Evolutionary conservation across 2,329 filamentous ascomycete species (phyloP).

Genomic region (Colletotrichum noveboracense): DNA sequence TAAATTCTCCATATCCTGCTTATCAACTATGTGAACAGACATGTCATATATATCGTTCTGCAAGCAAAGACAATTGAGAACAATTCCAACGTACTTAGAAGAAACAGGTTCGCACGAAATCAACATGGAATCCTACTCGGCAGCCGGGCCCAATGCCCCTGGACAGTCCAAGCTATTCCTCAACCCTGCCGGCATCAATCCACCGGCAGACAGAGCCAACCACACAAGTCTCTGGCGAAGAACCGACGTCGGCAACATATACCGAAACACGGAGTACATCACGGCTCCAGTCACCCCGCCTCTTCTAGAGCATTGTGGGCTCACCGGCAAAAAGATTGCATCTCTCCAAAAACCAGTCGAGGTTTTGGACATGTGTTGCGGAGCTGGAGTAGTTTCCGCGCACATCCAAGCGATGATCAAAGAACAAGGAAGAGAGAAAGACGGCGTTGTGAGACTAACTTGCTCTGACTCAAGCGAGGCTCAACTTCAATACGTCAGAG

Average conservation of each 20-base stretch:
- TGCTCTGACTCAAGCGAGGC: not conserved
- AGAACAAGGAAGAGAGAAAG: not conserved
- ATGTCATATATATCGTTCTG: not conserved
- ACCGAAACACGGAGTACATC: not conserved
- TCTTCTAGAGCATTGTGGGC: not conserved
- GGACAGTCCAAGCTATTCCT: conserved; percentile 2
- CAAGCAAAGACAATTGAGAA: not conserved
- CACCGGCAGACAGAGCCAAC: not conserved
- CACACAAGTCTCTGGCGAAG: not conserved
- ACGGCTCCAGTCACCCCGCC: not conserved
- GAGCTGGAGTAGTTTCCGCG: not conserved
- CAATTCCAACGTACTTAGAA: not conserved
- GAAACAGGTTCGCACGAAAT: too few relatives aligned
- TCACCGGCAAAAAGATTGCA: not conserved
- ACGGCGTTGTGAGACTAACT: not conserved
- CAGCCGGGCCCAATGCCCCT: not conserved
- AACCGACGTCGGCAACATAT: not conserved
- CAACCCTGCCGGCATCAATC: not conserved
- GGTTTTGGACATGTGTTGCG: conserved; percentile 4
- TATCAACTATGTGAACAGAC: too few relatives aligned
- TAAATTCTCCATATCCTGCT: not conserved
- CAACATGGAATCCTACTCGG: not conserved
- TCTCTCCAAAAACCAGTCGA: not conserved
- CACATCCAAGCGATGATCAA: not conserved
- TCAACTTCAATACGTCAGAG: not conserved